A percentile compares a stretch with the other conserved stretches of the same genome.
These are phyloP conservation scores for Aureobasidium sp. DNA, from an alignment of 2,329 filamentous ascomycete genomes.

Conservation along the genomic window DNA sequence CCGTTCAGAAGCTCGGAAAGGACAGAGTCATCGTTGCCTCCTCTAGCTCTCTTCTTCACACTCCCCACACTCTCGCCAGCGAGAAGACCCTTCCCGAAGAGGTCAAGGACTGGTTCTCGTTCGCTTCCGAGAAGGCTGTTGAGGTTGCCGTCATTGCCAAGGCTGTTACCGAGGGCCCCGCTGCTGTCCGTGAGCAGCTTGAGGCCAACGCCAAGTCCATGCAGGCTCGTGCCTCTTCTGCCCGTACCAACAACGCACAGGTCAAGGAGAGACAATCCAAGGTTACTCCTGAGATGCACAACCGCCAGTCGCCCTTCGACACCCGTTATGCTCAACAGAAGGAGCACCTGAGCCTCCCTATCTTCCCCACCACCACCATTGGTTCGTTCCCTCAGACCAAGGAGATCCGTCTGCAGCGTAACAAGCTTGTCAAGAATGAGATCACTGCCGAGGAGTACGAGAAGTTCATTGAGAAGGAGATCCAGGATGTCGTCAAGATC, in stretches of 20 bases:
- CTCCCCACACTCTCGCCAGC: slow-evolving; percentile 92
- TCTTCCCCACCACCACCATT: slow-evolving; percentile 99
- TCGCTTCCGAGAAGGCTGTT: slow-evolving; percentile 86
- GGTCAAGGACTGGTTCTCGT: slow-evolving; percentile 97
- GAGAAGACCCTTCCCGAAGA: slow-evolving; percentile 97
- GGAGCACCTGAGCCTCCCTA: slow-evolving; percentile 83
- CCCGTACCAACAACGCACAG: slow-evolving; percentile 91
- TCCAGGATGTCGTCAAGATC: slow-evolving; percentile 87
- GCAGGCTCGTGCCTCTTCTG: slow-evolving; percentile 82
- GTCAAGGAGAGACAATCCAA: slow-evolving; percentile 95
- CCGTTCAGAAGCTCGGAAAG: slow-evolving; percentile 92
- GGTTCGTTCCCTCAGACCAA: slow-evolving; percentile 99
- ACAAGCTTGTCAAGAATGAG: slow-evolving; percentile 98
- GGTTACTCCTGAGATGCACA: slow-evolving; percentile 77
- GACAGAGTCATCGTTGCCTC: slow-evolving; percentile 95
- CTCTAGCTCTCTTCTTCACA: slow-evolving; percentile 96
- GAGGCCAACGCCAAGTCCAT: slow-evolving; percentile 96
- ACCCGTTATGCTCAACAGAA: slow-evolving; percentile 80
- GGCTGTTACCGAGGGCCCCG: slow-evolving; percentile 88
- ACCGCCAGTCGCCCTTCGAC: slow-evolving; percentile 86
- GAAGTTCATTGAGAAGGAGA: slow-evolving; percentile 99
- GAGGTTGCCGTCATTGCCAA: slow-evolving; percentile 93
- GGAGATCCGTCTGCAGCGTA: slow-evolving; percentile 93
- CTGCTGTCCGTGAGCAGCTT: slow-evolving; percentile 76
- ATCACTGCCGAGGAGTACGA: slow-evolving; percentile 91